phyloP scores from a whole-genome alignment of 1,284 basidiomycete genomes.

The Ustilago curta region DNA sequence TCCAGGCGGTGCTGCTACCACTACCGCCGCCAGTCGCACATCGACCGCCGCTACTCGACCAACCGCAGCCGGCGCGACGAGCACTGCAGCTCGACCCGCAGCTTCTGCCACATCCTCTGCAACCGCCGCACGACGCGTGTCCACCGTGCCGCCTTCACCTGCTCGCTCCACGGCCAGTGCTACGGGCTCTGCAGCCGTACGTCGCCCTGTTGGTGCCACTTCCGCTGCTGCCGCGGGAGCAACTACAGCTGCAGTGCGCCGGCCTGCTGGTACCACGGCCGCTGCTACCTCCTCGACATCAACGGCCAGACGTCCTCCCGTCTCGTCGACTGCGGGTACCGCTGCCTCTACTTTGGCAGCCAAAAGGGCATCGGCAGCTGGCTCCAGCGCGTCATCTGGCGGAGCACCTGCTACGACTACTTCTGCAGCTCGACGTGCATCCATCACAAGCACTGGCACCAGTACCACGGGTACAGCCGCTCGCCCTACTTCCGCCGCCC shows the following conservation, averaged over 20 bases:
- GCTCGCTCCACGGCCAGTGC: slow-evolving; percentile 27
- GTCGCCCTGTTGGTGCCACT: slow-evolving; percentile 17
- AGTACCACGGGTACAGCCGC: slow-evolving; percentile 25
- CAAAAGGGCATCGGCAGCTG: slow-evolving; percentile 31
- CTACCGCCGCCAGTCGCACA: slow-evolving; percentile 14
- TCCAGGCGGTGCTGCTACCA: slow-evolving; percentile 10
- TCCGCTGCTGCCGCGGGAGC: slow-evolving; percentile 18
- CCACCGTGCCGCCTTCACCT: slow-evolving; percentile 43
- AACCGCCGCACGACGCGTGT: slow-evolving; percentile 23
- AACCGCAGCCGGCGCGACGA: slow-evolving; percentile 13
- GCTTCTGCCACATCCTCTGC: slow-evolving; percentile 17
- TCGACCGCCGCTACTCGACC: slow-evolving; percentile 18
- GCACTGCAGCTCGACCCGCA: slow-evolving; percentile 23
- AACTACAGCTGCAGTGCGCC: slow-evolving; percentile 25
- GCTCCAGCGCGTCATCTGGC: slow-evolving; percentile 32
- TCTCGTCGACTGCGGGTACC: slow-evolving; percentile 27
- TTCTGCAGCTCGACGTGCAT: slow-evolving; percentile 39
- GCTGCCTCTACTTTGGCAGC: slow-evolving; percentile 24
- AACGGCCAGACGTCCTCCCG: slow-evolving; percentile 43
- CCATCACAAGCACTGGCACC: slow-evolving; percentile 43
- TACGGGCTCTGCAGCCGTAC: slow-evolving; percentile 16
- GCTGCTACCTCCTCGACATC: slow-evolving; percentile 24
- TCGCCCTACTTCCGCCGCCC: slow-evolving; percentile 31
- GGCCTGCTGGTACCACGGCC: slow-evolving; percentile 21
- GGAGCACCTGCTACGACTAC: slow-evolving; percentile 28